Conservation (phyloP, 345 rosid species). For the Raphanus sativus region DNA sequence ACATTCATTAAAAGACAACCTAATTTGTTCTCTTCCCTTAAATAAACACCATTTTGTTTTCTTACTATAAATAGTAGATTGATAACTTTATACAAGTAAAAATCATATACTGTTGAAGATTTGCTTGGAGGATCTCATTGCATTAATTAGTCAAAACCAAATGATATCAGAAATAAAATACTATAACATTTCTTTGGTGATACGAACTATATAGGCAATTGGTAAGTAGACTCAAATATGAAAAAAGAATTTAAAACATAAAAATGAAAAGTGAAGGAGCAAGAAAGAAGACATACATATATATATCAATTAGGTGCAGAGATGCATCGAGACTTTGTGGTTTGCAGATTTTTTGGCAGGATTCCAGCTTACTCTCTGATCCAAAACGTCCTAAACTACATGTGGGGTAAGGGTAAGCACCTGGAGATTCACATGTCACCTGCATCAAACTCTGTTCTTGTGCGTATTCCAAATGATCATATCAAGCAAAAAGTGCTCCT, state of each 20-base stretch:
- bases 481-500: too few relatives aligned
- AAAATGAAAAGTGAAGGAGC: neutral
- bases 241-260: neutral
- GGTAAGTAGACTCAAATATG: neutral
- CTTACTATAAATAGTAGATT: constrained; percentile 22
- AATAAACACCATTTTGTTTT: constrained; percentile 8
- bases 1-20: constrained; percentile 15
- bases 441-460: too few relatives aligned
- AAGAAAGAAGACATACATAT: constrained; percentile 13
- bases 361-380: too few relatives aligned
- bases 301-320: too few relatives aligned
- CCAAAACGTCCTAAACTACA: too few relatives aligned
- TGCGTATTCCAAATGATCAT: too few relatives aligned
- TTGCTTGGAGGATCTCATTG: constrained; percentile 7
- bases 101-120: constrained; percentile 21
- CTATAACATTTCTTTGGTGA: constrained; percentile 14
- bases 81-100: constrained; percentile 14
- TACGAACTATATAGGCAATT: constrained; percentile 12
- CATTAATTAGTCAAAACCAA: constrained; percentile 26
- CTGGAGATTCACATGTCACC: too few relatives aligned
- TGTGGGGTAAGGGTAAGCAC: too few relatives aligned
- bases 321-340: too few relatives aligned
- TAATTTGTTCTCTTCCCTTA: constrained; percentile 15
- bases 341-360: too few relatives aligned
- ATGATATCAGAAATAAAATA: neutral